phyloP scores from a whole-genome alignment of 2,329 filamentous ascomycete species.

The Fusarium sp. region DNA sequence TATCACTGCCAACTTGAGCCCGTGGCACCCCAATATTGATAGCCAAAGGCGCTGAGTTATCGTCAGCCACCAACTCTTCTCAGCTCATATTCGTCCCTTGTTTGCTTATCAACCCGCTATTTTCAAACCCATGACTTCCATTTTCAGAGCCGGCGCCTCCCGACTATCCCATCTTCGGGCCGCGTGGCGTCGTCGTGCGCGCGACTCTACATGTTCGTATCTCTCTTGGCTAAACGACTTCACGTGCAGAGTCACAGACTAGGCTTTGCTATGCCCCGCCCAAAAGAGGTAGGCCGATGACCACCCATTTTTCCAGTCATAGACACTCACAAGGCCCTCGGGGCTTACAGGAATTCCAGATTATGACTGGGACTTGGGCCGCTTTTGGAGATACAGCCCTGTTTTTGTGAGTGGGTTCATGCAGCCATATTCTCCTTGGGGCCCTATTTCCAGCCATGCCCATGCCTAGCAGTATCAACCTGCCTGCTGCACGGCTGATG shows the following conservation, averaged over 20 bases:
- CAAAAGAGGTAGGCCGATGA: constrained; percentile 39
- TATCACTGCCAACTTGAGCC: constrained; percentile 34
- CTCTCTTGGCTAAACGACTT: constrained; percentile 34
- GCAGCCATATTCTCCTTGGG: constrained; percentile 20
- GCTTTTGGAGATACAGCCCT: constrained; percentile 33
- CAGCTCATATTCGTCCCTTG: constrained; percentile 31
- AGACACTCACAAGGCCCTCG: constrained; percentile 23
- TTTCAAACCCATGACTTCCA: constrained; percentile 43
- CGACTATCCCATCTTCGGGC: constrained; percentile 28
- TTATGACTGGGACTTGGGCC: constrained; percentile 39
- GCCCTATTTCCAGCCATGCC: constrained; percentile 10
- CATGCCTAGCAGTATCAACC: neutral
- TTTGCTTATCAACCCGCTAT: constrained; percentile 32
- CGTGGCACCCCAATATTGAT: constrained; percentile 15
- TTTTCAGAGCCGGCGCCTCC: constrained; percentile 33
- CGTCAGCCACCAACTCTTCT: constrained; percentile 37
- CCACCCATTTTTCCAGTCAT: constrained; percentile 36
- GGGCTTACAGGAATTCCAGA: constrained; percentile 33
- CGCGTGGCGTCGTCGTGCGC: constrained; percentile 42
- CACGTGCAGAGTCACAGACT: constrained; percentile 42
- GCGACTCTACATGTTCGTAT: constrained; percentile 35
- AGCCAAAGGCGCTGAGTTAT: constrained; percentile 23
- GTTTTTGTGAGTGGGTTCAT: constrained; percentile 33
- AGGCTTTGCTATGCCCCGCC: neutral
- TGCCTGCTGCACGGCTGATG: constrained; percentile 28